Evolutionary conservation across 306 rosid species (phyloP), one percentile per base, ranked within the genome.

Genomic region (Malus fusca): DNA sequence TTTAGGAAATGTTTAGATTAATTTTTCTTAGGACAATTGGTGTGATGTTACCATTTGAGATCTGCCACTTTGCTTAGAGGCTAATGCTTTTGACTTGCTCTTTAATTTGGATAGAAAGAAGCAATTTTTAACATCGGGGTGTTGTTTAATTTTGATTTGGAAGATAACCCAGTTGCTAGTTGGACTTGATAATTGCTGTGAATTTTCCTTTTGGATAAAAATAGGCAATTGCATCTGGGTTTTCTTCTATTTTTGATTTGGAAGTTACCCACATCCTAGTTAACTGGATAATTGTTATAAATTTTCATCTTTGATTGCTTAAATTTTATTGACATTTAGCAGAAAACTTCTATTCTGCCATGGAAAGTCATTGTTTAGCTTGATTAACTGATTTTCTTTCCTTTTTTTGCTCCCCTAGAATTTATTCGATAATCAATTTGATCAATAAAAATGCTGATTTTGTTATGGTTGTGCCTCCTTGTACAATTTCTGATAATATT

Each of bases 1-100:
- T 72, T 72, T 22, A 55, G 65, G 31, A n/a, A 33, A 30, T 40
- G 43, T 40, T 40, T 40, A 40, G 43, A 40, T 40, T 40, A 40
- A 40, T 40, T 40, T 40, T 40, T 40, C 43, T 40, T 40, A 40
- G 11, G 43, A 40, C 43, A 40, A 40, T 40, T 40, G 43, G 43
- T 40, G 43, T 51, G 18, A 72, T 75, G 81, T 64, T 76, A 44
- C 68, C 31, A 31, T 85, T 81, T 79, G 82, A 87, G 93, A 92
- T 92, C 96, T 88, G 84, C 84, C 89, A 80, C 25, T 63, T 83
- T 43, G 82, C 71, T 70, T 70, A 46, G 82, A 70, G 96, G 95
- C 43, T 37, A 14, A 30, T 89, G 82, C 83, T 66, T 40, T 80
- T 37, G 46, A 61, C 46, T 75, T 63, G 55, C 66, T 77, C 42